Conservation (phyloP, 768 basidiomycete species). For the Lanmaoa rubissima region DNA sequence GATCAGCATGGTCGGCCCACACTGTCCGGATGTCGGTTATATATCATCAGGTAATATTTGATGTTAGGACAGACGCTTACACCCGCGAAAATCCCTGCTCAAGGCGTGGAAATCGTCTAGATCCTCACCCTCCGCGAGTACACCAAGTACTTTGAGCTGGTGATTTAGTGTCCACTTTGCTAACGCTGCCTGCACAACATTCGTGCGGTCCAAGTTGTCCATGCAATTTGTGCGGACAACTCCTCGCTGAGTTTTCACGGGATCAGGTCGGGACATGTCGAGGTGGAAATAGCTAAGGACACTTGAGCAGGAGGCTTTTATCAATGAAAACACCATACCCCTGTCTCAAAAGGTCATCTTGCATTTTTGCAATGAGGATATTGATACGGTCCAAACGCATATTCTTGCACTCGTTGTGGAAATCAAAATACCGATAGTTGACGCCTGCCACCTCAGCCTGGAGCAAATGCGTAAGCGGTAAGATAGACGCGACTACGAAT, state of each 20-base stretch:
- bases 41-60: not conserved
- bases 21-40: conserved; percentile 47
- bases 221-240: conserved; percentile 94
- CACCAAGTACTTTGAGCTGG: conserved; percentile 72
- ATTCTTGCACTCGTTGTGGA: conserved; percentile 91
- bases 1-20: conserved; percentile 97
- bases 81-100: conserved; percentile 81
- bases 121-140: conserved; percentile 66
- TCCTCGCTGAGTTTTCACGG: conserved; percentile 65
- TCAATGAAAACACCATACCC: conserved; percentile 44
- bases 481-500: not conserved
- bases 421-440: conserved; percentile 94
- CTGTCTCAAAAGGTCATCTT: conserved; percentile 64
- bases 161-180: conserved; percentile 81
- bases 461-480: not conserved
- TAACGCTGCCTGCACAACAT: conserved; percentile 90
- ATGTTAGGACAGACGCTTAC: conserved; percentile 45
- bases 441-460: conserved; percentile 66
- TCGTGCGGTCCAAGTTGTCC: conserved; percentile 96
- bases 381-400: conserved; percentile 95
- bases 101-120: conserved; percentile 82
- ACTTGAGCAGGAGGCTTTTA: conserved; percentile 4
- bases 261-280: conserved; percentile 44
- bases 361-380: conserved; percentile 72
- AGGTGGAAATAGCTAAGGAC: conserved; percentile 72